Evolutionary conservation across 2,329 filamentous ascomycete species (phyloP).

Genomic region (Lachnellula occidentalis): DNA sequence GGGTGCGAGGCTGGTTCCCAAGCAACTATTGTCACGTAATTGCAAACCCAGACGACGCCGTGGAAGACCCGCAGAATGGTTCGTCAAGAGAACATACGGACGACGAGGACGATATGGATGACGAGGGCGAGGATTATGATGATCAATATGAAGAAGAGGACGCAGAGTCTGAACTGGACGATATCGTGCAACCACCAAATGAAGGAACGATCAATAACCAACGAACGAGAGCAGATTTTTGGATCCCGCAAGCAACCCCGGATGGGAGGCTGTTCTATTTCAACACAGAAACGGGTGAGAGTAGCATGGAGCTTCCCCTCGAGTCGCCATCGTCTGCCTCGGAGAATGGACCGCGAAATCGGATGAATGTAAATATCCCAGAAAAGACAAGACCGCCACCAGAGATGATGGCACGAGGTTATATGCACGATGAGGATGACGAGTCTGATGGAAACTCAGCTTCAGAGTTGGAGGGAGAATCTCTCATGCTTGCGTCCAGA

Average conservation of each 20-base stretch:
- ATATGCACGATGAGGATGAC: slow-evolving; percentile 80
- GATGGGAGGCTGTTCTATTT: slow-evolving; percentile 95
- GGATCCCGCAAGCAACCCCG: slow-evolving; percentile 94
- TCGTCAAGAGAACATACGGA: slow-evolving; percentile 43
- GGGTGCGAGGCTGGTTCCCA: slow-evolving; percentile 95
- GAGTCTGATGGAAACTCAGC: slow-evolving; percentile 81
- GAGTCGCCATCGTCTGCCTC: slow-evolving; percentile 77
- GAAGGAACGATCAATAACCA: slow-evolving; percentile 60
- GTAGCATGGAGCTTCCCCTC: slow-evolving; percentile 87
- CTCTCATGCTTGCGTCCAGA: slow-evolving; percentile 62
- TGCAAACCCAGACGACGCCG: slow-evolving; percentile 66
- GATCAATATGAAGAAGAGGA: slow-evolving; percentile 57
- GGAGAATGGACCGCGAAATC: slow-evolving; percentile 82
- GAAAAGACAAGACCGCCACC: slow-evolving; percentile 85
- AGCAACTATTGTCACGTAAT: slow-evolving; percentile 97
- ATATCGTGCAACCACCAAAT: slow-evolving; percentile 53
- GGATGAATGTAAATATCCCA: slow-evolving; percentile 81
- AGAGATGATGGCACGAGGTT: slow-evolving; percentile 83
- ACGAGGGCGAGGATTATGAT: slow-evolving; percentile 61
- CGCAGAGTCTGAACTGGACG: slow-evolving; percentile 57
- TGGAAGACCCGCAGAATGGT: slow-evolving; percentile 52
- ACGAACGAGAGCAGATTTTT: slow-evolving; percentile 88
- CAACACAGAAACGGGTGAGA: slow-evolving; percentile 94
- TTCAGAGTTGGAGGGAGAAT: slow-evolving; percentile 76
- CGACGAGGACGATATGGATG: slow-evolving; percentile 61